Evolutionary conservation across 83 land plant genomes (phyloP), one percentile per base, ranked within the genome.

Genomic region (Diphasiastrum complanatum): DNA sequence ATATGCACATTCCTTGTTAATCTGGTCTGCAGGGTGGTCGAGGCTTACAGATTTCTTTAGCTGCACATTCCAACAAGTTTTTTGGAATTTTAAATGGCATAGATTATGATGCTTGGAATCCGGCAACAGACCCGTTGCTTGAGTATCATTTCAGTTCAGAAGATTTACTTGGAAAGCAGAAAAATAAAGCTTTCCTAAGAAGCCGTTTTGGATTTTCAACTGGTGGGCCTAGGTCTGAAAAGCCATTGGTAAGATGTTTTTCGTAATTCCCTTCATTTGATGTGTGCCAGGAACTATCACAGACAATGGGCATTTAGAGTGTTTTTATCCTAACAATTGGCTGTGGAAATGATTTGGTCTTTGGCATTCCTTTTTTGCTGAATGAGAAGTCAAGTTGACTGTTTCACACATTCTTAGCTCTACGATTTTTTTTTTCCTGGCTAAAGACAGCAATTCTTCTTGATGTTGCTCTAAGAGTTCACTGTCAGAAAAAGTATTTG

Each of bases 1-100:
- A n/a, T n/a, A n/a, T n/a, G n/a, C n/a, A n/a, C n/a, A n/a, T n/a
- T n/a, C n/a, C n/a, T n/a, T n/a, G n/a, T n/a, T n/a, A n/a, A n/a
- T 36, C 12, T 23, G 28, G 38, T 55, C 37, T 70, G 68, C 73
- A 92, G 97, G 85, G 90, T 33, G 97, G 97, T 4, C 47, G 65
- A 47, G 95, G 97, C 12, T 79, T 92, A 37, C 83, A 85, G 43
- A 52, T 63, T 33, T 82, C 97, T 27, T 62, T 92, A 40, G 61
- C 75, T 51, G 70, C 68, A 26, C 86, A 85, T 61, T 75, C 95
- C 1, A 89, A 70, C 45, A 92, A 92, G 67, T 87, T 92, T 60
- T 32, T 77, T 48, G 97, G 97, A 33, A 75, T 92, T 43, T 65
- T 92, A 14, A 92, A 92, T 79, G 97, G 97, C 43, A 92, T 88